Evolutionary conservation across 495 filamentous ascomycete genomes (phyloP), one percentile per base, ranked within the genome.

Genomic region (Penicillium dipodomyicola): DNA sequence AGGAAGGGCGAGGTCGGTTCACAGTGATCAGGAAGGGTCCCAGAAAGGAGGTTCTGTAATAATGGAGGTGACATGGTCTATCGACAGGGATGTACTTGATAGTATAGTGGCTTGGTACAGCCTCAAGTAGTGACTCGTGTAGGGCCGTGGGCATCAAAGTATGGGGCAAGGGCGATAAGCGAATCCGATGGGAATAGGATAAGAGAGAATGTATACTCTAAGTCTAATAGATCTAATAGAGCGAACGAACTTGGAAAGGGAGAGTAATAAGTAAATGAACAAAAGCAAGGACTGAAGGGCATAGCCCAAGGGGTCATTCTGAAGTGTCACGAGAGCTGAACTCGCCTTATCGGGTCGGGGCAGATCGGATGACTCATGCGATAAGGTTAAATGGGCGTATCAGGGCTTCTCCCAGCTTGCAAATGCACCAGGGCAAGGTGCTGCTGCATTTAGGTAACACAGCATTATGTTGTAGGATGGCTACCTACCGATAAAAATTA

Each of bases 1-100:
- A 90, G 77, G 60, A 87, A 80, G 22, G 76, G 71, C 55, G 78
- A 84, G 1, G 80, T 73, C 12, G 87, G 87, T 64, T 82, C 77
- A 71, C 87, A 90, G 72, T 87, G 80, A 1, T 76, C 70, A 5
- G 85, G 84, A 48, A 88, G 70, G 15, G 74, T 60, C 29, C 60
- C 65, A 22, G 64, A 48, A 27, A 63, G 22, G 22, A 73, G 35
- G 20, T 57, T 49, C 41, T 70, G 59, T 65, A 75, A 59, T 58
- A 70, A 61, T 11, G 69, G 60, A 49, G 64, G 61, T 59, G 62
- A 47, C 74, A 77, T 75, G 17, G 23, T 60, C 12, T 59, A 29
- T 48, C 15, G 32, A 20, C 29, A n/a, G 19, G 25, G 37, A 22
- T 39, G 20, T 39, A 9, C 6, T 17, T 4, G 19, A 39, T 5